Evolutionary conservation across 345 rosid genomes (phyloP), one percentile per base, ranked within the genome.

Genomic region (Heritiera fomes): DNA sequence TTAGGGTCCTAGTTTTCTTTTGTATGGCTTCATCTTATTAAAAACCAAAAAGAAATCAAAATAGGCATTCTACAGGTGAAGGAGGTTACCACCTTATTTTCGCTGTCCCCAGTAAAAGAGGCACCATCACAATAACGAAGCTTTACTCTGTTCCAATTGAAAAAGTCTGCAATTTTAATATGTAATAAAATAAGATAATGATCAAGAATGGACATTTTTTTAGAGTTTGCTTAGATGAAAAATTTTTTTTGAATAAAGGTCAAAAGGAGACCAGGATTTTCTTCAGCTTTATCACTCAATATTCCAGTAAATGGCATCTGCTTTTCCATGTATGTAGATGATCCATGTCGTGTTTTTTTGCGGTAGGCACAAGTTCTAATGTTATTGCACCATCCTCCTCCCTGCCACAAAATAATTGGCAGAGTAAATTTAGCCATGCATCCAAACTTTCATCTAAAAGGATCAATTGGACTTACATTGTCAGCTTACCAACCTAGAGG

Each of bases 321-420:
- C 80, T 92, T 95, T 85, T 93, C 99, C 98, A 95, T 95, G 83
- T 83, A 91, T 5, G 8, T 74, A 4, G 99, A 93, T 18, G 99
- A 95, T 58, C 99, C 99, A 9, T 83, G 98, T 20, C 90, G 83
- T 46, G 88, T 90, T 34, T 55, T 86, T 80, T 93, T 95, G 12
- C 98, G 92, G 80, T 93, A 92, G 41, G 87, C 88, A 73, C 99
- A 95, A 41, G 83, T 86, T 83, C 92, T 87, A 55, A 93, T 80
- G 70, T 76, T 87, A 74, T 95, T 89, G 87, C 99, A 95, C 99
- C 99, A 95, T 87, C 99, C 98, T 80, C 99, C 99, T 64, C 99
- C 99, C 99, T 95, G 76, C 53, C 79, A 84, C 78, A 79, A 79
- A 73, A 81, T 63, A 23, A 23, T 23, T 34, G 10, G 62, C 46